phyloP scores from a whole-genome alignment of 2,329 filamentous ascomycete genomes.

The Colletotrichum noveboracense region DNA sequence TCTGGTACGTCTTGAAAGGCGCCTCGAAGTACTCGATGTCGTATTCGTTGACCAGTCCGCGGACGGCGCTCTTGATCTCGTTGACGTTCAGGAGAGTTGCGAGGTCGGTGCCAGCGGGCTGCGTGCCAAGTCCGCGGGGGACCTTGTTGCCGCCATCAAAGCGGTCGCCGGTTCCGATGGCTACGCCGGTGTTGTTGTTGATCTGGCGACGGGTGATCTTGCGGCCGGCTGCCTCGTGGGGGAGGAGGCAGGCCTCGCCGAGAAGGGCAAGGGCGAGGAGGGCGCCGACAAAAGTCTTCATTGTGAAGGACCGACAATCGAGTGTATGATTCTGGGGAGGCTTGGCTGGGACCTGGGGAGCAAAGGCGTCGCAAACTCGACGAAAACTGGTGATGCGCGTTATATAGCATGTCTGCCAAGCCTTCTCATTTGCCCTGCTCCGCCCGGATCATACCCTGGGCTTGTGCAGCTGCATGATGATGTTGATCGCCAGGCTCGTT shows the following conservation, averaged over 20 bases:
- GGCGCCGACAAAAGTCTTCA: slow-evolving; percentile 30
- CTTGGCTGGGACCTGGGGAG: background rate
- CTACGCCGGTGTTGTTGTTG: slow-evolving; percentile 29
- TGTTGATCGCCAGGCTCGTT: background rate
- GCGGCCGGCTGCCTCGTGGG: slow-evolving; percentile 35
- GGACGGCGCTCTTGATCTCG: slow-evolving; percentile 50
- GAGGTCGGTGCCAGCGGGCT: slow-evolving; percentile 36
- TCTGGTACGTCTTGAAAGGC: slow-evolving; percentile 49
- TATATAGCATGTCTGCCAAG: background rate
- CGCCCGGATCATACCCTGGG: background rate
- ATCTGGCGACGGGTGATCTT: slow-evolving; percentile 19
- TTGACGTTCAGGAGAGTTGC: slow-evolving; percentile 48
- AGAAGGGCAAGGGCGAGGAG: slow-evolving; percentile 26
- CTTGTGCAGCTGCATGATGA: background rate
- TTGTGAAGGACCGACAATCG: slow-evolving; percentile 9
- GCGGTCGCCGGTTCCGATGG: slow-evolving; percentile 48
- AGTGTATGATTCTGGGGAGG: background rate
- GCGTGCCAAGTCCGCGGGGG: slow-evolving; percentile 42
- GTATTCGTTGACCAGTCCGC: slow-evolving; percentile 45
- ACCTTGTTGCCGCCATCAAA: slow-evolving; percentile 42
- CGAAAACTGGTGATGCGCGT: background rate
- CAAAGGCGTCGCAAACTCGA: background rate
- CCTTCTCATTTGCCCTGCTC: background rate
- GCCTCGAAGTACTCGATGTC: slow-evolving; percentile 44
- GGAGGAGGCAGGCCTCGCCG: slow-evolving; percentile 40